Conservation (phyloP, 805 yeast species). For the Candida maesae region DNA sequence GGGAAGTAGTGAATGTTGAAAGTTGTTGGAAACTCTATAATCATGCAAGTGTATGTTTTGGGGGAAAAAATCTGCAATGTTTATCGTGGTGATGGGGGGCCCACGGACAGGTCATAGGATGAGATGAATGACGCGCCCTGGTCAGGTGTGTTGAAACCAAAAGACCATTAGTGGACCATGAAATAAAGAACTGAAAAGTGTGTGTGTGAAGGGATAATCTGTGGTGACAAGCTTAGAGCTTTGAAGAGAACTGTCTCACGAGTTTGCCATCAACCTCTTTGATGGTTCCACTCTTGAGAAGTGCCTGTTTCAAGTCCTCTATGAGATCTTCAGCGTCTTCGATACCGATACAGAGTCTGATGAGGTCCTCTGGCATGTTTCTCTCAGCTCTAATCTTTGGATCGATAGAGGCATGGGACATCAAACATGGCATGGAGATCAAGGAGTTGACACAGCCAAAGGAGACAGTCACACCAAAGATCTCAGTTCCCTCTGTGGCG, state of each 20-base stretch:
- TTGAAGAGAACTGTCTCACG: constrained; percentile 18
- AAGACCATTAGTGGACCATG: background rate
- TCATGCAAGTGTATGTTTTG: background rate
- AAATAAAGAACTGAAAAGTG: background rate
- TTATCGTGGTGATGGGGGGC: constrained; percentile 1
- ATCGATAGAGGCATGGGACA: constrained; percentile 97
- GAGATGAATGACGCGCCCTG: background rate
- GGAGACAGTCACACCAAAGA: constrained; percentile 87
- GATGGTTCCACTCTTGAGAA: constrained; percentile 59
- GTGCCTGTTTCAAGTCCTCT: constrained; percentile 71
- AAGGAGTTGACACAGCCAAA: constrained; percentile 93
- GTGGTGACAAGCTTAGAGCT: constrained; percentile 13
- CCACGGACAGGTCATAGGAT: constrained; percentile 1
- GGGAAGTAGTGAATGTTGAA: background rate
- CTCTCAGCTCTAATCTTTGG: constrained; percentile 82
- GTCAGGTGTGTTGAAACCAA: constrained; percentile 9
- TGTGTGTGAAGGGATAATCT: background rate
- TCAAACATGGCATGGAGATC: constrained; percentile 89
- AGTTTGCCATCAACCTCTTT: constrained; percentile 29
- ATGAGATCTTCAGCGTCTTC: constrained; percentile 79
- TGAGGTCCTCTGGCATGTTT: constrained; percentile 87
- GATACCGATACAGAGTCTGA: constrained; percentile 88
- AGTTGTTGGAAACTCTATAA: constrained; percentile 10
- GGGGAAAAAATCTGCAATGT: no score
- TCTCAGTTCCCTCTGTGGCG: constrained; percentile 69